phyloP scores from a whole-genome alignment of 2,329 filamentous ascomycete genomes.

The Tolypocladium tropicale region DNA sequence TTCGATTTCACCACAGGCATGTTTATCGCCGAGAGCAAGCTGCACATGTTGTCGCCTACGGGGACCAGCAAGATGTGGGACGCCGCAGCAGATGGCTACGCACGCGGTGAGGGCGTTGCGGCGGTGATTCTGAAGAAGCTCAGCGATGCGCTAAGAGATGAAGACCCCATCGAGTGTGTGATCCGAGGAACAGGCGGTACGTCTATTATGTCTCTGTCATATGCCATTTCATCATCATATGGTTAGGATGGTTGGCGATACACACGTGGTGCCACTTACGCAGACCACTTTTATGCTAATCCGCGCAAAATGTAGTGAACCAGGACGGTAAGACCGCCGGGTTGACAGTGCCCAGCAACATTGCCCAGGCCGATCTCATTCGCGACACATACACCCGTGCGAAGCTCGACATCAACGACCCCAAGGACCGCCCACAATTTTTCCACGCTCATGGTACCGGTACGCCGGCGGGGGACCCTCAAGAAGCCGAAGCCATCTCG shows the following conservation, averaged over 20 bases:
- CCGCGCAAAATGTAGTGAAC: too few relatives aligned
- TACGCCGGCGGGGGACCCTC: conserved; percentile 14
- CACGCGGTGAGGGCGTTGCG: conserved; percentile 25
- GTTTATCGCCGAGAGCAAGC: neutral
- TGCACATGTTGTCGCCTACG: conserved; percentile 4
- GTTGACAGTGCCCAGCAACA: conserved; percentile 18
- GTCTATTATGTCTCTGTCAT: too few relatives aligned
- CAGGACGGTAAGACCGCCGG: conserved; percentile 30
- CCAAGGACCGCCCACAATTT: conserved; percentile 24
- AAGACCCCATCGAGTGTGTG: conserved; percentile 24
- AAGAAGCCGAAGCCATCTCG: conserved; percentile 20
- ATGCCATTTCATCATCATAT: too few relatives aligned
- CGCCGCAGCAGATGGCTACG: conserved; percentile 34
- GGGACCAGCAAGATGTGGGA: conserved; percentile 20
- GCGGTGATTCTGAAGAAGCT: conserved; percentile 34
- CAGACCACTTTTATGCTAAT: too few relatives aligned
- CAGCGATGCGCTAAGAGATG: conserved; percentile 28
- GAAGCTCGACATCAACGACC: conserved; percentile 24
- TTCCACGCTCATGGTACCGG: conserved; percentile 36
- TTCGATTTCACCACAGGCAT: conserved; percentile 16
- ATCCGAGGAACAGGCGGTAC: conserved; percentile 23
- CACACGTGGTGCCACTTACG: too few relatives aligned
- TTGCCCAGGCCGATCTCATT: conserved; percentile 13
- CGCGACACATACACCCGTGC: conserved; percentile 14
- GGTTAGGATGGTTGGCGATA: too few relatives aligned